A percentile compares a stretch with the other conserved stretches of the same genome.
These are phyloP conservation scores for Nicotiana benthamiana DNA, from an alignment of 257 asterid genomes.

Conservation along the genomic window DNA sequence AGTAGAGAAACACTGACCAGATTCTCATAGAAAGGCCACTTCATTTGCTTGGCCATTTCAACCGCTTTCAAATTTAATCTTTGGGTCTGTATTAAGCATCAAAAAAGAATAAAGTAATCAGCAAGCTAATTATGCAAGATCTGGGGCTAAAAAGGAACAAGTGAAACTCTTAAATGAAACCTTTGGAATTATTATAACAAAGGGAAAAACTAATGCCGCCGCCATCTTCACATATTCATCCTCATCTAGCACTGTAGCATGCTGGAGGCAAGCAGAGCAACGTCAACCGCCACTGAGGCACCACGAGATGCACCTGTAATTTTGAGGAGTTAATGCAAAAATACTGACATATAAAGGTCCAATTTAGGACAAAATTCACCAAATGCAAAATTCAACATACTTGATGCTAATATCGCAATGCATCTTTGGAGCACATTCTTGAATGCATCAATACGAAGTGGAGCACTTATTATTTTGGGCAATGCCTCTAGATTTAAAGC, in stretches of 20 bases:
- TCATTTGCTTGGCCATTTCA: conserved; percentile 58
- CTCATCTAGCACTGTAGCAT: conserved; percentile 45
- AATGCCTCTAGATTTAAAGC: conserved; percentile 50
- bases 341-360: conserved; percentile 1
- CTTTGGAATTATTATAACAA: conserved; percentile 64
- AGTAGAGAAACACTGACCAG: conserved; percentile 31
- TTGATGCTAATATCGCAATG: conserved; percentile 40
- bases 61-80: conserved; percentile 61
- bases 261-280: conserved; percentile 56
- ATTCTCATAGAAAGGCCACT: conserved; percentile 68
- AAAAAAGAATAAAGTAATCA: conserved; percentile 14
- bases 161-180: conserved; percentile 25
- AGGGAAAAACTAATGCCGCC: conserved; percentile 60
- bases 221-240: conserved; percentile 34
- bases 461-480: conserved; percentile 39
- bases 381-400: conserved; percentile 34
- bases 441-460: conserved; percentile 46
- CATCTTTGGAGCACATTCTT: conserved; percentile 56
- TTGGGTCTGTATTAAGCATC: conserved; percentile 43
- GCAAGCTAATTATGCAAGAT: neutral
- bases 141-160: neutral
- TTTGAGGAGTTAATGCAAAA: conserved; percentile 11
- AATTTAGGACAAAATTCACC: neutral
- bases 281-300: conserved; percentile 28
- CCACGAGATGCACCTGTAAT: conserved; percentile 49